Evolutionary conservation across 1,284 basidiomycete genomes (phyloP).

Genomic region (Inonotus hispidus): DNA sequence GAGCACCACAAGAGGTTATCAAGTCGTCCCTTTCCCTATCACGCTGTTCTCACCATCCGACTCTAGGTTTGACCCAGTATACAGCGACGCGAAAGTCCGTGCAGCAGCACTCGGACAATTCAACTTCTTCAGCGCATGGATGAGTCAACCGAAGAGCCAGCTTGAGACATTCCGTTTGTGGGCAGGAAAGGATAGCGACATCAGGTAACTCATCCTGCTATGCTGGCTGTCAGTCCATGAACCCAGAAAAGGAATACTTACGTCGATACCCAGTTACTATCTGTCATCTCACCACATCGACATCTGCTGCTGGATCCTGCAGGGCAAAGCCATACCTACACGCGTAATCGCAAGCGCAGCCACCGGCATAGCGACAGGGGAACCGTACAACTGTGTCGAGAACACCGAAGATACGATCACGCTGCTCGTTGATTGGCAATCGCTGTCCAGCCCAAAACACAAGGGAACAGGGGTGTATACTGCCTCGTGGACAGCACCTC

Average conservation of each 20-base stretch:
- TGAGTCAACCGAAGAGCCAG: constrained; percentile 95
- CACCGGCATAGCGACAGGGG: constrained; percentile 81
- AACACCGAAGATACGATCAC: constrained; percentile 94
- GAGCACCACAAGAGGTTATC: constrained; percentile 78
- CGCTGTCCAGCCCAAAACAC: constrained; percentile 62
- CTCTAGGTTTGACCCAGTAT: constrained; percentile 84
- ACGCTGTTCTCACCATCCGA: constrained; percentile 5
- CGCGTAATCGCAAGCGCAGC: constrained; percentile 86
- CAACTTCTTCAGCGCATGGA: constrained; percentile 88
- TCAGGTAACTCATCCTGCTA: constrained; percentile 46
- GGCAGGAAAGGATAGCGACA: constrained; percentile 92
- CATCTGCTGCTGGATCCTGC: constrained; percentile 89
- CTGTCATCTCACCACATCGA: constrained; percentile 92
- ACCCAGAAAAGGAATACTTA: not conserved
- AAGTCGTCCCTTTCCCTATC: not conserved
- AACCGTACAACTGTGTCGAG: constrained; percentile 79
- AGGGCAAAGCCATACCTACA: constrained; percentile 72
- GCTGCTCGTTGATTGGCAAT: constrained; percentile 89
- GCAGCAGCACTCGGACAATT: constrained; percentile 81
- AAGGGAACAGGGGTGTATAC: constrained; percentile 84
- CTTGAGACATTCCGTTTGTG: constrained; percentile 91
- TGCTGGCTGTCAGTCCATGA: not conserved
- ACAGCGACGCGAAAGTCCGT: constrained; percentile 81
- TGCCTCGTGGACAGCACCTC: constrained; percentile 82
- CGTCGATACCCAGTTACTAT: constrained; percentile 61